phyloP scores from a whole-genome alignment of 2,329 filamentous ascomycete genomes.

The Phaeosphaeria sp. region DNA sequence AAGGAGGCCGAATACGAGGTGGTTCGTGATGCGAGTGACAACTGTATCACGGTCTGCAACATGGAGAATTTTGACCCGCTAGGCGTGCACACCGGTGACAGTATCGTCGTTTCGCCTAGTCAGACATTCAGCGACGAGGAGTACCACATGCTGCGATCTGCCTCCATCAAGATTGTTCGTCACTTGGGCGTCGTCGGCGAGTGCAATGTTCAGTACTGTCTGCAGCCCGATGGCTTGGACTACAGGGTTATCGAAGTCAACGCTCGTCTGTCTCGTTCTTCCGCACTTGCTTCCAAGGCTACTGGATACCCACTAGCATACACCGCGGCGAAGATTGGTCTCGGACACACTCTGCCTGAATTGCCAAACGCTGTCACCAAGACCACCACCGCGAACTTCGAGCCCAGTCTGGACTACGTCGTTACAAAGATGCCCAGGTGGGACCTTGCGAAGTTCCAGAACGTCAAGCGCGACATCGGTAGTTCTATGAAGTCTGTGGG shows the following conservation, averaged over 20 bases:
- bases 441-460: conserved; percentile 99
- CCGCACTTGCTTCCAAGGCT: conserved; percentile 94
- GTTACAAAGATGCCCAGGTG: conserved; percentile 98
- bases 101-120: conserved; percentile 95
- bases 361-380: conserved; percentile 98
- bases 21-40: conserved; percentile 94
- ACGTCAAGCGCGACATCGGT: conserved; percentile 96
- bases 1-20: conserved; percentile 99
- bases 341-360: conserved; percentile 93
- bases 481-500: conserved; percentile 99
- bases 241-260: conserved; percentile 99
- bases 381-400: conserved; percentile 98
- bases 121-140: conserved; percentile 98
- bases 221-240: conserved; percentile 95
- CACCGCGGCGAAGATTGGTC: conserved; percentile 96
- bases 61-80: conserved; percentile 99
- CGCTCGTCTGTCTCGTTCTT: conserved; percentile 95
- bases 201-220: conserved; percentile 97
- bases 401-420: conserved; percentile 95
- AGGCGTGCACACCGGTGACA: conserved; percentile 97
- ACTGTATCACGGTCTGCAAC: conserved; percentile 99
- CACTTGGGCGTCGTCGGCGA: conserved; percentile 97
- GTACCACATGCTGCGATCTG: conserved; percentile 98
- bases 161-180: conserved; percentile 97
- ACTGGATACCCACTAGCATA: conserved; percentile 97